A percentile compares a stretch with the other conserved stretches of the same genome.
Conservation (phyloP, 108 stramenopile species). For the Parietichytrium sp. region DNA sequence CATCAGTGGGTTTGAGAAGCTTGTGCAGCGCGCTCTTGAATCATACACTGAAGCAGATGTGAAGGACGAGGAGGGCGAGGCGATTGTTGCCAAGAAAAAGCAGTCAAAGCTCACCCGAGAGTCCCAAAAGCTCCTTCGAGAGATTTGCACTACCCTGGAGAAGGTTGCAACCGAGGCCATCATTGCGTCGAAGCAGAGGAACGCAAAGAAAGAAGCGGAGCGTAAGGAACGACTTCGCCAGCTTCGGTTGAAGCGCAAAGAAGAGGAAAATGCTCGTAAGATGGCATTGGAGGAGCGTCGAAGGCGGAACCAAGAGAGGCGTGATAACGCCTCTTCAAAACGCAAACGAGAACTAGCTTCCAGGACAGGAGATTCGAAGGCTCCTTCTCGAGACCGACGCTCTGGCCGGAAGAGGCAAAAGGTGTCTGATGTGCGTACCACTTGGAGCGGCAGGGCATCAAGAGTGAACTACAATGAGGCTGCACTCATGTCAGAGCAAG, state of each 20-base stretch:
- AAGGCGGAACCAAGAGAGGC: background rate
- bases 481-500: background rate
- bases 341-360: background rate
- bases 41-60: background rate
- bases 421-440: too few species aligned
- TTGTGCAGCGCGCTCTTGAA: too few species aligned
- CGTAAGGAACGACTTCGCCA: slow-evolving; percentile 21
- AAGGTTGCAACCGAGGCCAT: slow-evolving; percentile 25
- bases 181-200: background rate
- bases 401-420: too few species aligned
- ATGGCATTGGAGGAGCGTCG: background rate
- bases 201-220: background rate
- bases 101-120: background rate
- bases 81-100: background rate
- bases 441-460: too few species aligned
- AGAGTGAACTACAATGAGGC: slow-evolving; percentile 24
- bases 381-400: too few species aligned
- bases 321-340: background rate
- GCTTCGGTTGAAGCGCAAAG: background rate
- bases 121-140: background rate
- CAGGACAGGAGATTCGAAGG: background rate
- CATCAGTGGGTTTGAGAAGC: background rate
- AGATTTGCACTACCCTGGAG: slow-evolving; percentile 11
- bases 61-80: background rate
- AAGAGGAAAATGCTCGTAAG: background rate